Conservation (phyloP, 345 rosid species). For the Geranium brycei region DNA sequence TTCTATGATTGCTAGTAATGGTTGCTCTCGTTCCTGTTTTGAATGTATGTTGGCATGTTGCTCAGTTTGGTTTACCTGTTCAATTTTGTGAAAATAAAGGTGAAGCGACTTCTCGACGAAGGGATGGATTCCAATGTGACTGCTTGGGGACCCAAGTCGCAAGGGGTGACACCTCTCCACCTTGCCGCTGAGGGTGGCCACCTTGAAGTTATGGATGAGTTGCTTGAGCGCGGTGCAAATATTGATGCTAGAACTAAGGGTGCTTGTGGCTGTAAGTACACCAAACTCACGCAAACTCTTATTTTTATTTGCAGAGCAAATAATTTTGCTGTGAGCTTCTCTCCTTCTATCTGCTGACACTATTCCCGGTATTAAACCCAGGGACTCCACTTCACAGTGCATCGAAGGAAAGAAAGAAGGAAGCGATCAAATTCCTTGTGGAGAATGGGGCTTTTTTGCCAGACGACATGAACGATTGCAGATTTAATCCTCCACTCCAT, state of each 20-base stretch:
- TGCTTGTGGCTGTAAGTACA: constrained; percentile 68
- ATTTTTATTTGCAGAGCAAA: too few species aligned
- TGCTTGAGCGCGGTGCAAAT: constrained; percentile 87
- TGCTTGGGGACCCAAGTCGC: constrained; percentile 85
- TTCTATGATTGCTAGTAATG: not conserved
- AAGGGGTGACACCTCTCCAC: constrained; percentile 84
- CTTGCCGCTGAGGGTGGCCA: constrained; percentile 98
- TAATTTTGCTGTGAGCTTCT: not conserved
- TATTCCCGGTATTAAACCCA: constrained; percentile 7
- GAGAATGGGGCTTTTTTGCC: constrained; percentile 90
- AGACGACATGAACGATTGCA: constrained; percentile 63
- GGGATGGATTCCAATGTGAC: constrained; percentile 73
- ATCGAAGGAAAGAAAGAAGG: constrained; percentile 72
- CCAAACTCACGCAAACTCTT: not conserved
- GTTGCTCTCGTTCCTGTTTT: not conserved
- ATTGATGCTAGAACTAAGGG: constrained; percentile 93
- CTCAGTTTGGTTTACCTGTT: too few species aligned
- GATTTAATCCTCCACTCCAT: constrained; percentile 92
- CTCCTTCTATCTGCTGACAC: too few species aligned
- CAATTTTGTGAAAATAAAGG: constrained; percentile 21
- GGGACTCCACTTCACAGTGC: constrained; percentile 99
- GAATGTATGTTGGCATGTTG: not conserved
- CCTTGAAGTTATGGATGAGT: constrained; percentile 73
- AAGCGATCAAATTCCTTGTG: constrained; percentile 69
- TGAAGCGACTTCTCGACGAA: constrained; percentile 58